Conservation (phyloP, 495 filamentous ascomycete genomes). For the Eremomyces bilateralis region DNA sequence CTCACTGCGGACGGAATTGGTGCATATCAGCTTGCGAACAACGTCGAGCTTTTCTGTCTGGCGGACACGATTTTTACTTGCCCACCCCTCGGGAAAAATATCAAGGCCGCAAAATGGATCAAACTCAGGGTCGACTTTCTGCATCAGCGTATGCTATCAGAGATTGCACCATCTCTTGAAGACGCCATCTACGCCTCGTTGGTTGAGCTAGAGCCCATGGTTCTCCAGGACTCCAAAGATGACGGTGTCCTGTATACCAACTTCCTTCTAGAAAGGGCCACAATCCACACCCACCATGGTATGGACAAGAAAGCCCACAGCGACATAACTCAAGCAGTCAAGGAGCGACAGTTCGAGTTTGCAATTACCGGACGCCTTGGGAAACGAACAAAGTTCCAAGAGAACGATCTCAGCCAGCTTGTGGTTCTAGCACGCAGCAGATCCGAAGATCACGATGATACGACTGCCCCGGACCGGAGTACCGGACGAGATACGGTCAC, state of each 20-base stretch:
- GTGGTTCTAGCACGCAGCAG: conserved; percentile 73
- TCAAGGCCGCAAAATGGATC: conserved; percentile 18
- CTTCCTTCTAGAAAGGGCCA: conserved; percentile 60
- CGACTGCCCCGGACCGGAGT: neutral
- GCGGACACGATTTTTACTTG: conserved; percentile 45
- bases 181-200: conserved; percentile 32
- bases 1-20: conserved; percentile 69
- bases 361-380: conserved; percentile 68
- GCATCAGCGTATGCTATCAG: conserved; percentile 73
- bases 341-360: conserved; percentile 49
- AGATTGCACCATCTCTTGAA: conserved; percentile 45
- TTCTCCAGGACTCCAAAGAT: too few relatives aligned
- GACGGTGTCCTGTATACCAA: conserved; percentile 26
- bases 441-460: conserved; percentile 6
- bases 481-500: conserved; percentile 3
- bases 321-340: conserved; percentile 44
- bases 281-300: conserved; percentile 68
- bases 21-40: conserved; percentile 63
- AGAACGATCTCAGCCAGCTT: conserved; percentile 72
- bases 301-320: conserved; percentile 52
- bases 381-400: conserved; percentile 83
- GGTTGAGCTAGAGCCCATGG: too few relatives aligned
- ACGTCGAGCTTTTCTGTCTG: conserved; percentile 60
- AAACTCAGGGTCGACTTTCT: conserved; percentile 55
- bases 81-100: conserved; percentile 21